These are phyloP conservation scores for Phytophthora sp. DNA, from an alignment of 352 stramenopile species.

Conservation along the genomic window DNA sequence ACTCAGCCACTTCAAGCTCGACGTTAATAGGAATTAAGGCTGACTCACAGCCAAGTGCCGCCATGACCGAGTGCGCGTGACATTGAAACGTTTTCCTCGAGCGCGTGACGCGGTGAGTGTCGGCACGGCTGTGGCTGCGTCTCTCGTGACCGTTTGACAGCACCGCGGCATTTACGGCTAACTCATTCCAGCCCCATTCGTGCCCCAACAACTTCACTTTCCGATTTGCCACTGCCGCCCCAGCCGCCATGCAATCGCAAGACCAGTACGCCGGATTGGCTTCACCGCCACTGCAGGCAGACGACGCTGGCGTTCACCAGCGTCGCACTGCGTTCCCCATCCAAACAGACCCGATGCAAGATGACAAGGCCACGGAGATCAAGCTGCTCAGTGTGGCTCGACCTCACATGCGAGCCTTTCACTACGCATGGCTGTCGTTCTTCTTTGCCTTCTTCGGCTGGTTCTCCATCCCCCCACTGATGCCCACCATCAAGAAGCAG, in stretches of 20 bases:
- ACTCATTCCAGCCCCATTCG: constrained; percentile 10
- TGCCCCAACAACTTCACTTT: constrained; percentile 24
- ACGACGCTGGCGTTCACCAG: constrained; percentile 47
- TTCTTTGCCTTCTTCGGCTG: constrained; percentile 96
- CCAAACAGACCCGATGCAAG: constrained; percentile 45
- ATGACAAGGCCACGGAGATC: constrained; percentile 42
- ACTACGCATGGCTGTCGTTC: constrained; percentile 93
- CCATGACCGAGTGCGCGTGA: constrained; percentile 7
- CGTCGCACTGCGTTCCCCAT: constrained; percentile 49
- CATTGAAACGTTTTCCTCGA: background rate
- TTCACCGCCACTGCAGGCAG: constrained; percentile 30
- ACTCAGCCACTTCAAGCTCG: constrained; percentile 5
- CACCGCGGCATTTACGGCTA: constrained; percentile 19
- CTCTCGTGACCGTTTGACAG: too few relatives aligned
- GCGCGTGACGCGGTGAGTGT: constrained; percentile 24
- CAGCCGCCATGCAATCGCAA: constrained; percentile 21
- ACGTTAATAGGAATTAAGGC: constrained; percentile 12
- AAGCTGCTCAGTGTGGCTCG: constrained; percentile 34
- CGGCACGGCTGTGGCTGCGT: background rate
- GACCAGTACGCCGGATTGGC: constrained; percentile 23
- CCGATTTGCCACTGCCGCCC: constrained; percentile 15
- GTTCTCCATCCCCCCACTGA: constrained; percentile 94
- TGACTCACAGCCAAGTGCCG: constrained; percentile 13
- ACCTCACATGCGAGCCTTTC: constrained; percentile 95
- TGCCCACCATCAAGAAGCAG: constrained; percentile 90